A percentile compares a stretch with the other conserved stretches of the same genome.
These are phyloP conservation scores for Kodamaea leandrae DNA, from an alignment of 805 yeast genomes.

Conservation along the genomic window DNA sequence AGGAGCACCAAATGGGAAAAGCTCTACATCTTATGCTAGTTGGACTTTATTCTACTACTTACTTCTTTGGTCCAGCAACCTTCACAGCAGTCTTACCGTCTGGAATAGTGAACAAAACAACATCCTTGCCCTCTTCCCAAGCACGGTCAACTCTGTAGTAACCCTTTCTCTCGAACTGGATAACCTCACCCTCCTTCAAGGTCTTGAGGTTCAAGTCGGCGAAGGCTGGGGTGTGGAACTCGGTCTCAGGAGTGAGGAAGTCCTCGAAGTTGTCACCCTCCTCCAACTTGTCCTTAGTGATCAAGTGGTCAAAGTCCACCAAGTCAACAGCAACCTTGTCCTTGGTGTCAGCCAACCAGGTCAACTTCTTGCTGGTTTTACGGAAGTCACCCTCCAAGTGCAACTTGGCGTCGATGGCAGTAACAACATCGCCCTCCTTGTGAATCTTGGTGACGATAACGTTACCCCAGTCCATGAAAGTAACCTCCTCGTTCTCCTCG, in stretches of 20 bases:
- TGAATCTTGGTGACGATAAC: slow-evolving; percentile 26
- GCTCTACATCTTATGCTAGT: too few relatives aligned
- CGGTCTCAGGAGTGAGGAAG: slow-evolving; percentile 27
- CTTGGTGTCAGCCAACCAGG: slow-evolving; percentile 31
- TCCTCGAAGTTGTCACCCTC: slow-evolving; percentile 31
- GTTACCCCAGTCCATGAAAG: slow-evolving; percentile 35
- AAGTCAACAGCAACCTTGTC: slow-evolving; percentile 27
- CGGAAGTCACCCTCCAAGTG: slow-evolving; percentile 35
- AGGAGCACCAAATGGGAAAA: too few relatives aligned
- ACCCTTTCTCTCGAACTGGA: slow-evolving; percentile 32
- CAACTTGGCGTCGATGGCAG: slow-evolving; percentile 26
- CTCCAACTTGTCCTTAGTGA: slow-evolving; percentile 34
- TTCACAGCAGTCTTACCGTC: slow-evolving; percentile 28
- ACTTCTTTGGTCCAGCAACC: slow-evolving; percentile 9
- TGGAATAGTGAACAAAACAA: slow-evolving; percentile 29
- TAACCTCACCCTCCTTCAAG: slow-evolving; percentile 26
- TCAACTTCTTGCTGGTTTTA: slow-evolving; percentile 29
- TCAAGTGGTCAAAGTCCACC: slow-evolving; percentile 32
- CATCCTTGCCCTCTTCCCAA: slow-evolving; percentile 20
- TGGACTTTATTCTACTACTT: too few relatives aligned
- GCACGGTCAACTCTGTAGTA: slow-evolving; percentile 27
- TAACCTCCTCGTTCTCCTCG: slow-evolving; percentile 27
- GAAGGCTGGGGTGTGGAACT: slow-evolving; percentile 22
- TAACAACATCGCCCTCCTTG: slow-evolving; percentile 24
- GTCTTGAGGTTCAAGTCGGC: slow-evolving; percentile 26